These are phyloP conservation scores for Talaromyces sp. DNA, from an alignment of 2,329 filamentous ascomycete species.

Conservation along the genomic window DNA sequence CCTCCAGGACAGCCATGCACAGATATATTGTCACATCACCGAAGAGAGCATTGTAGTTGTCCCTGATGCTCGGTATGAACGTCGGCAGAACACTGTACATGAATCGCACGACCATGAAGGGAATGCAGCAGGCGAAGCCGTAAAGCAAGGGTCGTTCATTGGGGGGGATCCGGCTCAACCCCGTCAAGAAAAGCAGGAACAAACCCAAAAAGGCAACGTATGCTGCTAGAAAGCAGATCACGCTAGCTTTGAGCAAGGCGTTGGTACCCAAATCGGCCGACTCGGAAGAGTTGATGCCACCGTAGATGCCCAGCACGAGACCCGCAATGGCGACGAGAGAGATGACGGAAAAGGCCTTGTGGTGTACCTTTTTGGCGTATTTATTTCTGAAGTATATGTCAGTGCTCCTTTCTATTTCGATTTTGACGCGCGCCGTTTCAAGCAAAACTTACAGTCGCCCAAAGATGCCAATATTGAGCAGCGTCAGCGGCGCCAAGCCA, in stretches of 20 bases:
- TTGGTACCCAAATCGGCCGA: constrained; percentile 10
- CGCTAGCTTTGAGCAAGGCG: constrained; percentile 5
- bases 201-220: constrained; percentile 3
- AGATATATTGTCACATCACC: constrained; percentile 9
- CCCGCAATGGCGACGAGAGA: constrained; percentile 5
- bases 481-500: constrained; percentile 3
- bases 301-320: constrained; percentile 11
- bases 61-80: constrained; percentile 3
- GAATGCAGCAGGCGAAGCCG: constrained; percentile 1
- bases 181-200: constrained; percentile 1
- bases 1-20: constrained; percentile 7
- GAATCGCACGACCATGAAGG: constrained; percentile 9
- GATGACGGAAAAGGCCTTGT: constrained; percentile 2
- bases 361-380: constrained; percentile 11
- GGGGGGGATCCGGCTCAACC: not conserved
- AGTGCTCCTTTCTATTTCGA: not conserved
- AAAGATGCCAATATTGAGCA: constrained; percentile 12
- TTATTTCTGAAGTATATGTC: not conserved
- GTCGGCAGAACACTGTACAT: constrained; percentile 4
- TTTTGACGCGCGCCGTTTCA: not conserved
- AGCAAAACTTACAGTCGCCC: constrained; percentile 8
- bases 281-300: constrained; percentile 1
- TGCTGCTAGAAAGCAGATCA: constrained; percentile 3
- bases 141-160: constrained; percentile 4
- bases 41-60: not conserved